Percentiles rank a stretch among this genome's conserved stretches.
phyloP scores from a whole-genome alignment of 768 basidiomycete genomes.

The Thelephora aurantiotincta region DNA sequence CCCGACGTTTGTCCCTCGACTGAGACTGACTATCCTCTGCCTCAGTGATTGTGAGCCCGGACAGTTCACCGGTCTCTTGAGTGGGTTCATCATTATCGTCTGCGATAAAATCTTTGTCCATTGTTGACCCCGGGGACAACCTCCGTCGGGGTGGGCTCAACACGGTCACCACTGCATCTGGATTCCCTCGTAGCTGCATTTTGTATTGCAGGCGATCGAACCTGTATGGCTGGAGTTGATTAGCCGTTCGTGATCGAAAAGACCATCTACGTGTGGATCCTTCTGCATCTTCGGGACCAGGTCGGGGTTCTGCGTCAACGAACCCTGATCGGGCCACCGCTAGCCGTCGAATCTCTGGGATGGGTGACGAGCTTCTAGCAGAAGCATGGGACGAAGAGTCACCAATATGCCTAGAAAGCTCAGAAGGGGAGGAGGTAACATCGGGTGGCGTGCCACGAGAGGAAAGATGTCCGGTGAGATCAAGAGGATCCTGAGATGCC shows the following conservation, averaged over 20 bases:
- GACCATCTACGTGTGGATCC: constrained; percentile 25
- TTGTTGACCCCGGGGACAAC: constrained; percentile 1
- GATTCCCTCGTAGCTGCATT: constrained; percentile 32
- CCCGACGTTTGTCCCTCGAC: neutral
- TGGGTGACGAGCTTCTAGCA: too few species aligned
- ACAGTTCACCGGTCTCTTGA: too few species aligned
- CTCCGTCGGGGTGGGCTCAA: constrained; percentile 18
- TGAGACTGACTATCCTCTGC: neutral
- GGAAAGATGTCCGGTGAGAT: too few species aligned
- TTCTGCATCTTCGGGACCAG: neutral
- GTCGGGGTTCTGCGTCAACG: too few species aligned
- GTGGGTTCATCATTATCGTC: neutral
- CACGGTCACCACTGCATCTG: constrained; percentile 54
- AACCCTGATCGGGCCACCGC: too few species aligned
- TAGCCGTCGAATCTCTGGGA: too few species aligned
- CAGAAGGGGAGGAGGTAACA: too few species aligned
- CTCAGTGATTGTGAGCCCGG: too few species aligned
- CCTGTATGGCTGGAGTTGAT: constrained; percentile 50
- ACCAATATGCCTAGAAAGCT: too few species aligned
- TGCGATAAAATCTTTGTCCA: neutral
- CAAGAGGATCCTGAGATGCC: too few species aligned
- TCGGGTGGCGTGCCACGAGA: too few species aligned
- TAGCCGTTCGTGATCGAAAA: constrained; percentile 36
- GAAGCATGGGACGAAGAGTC: too few species aligned
- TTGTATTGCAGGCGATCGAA: constrained; percentile 42